Base-by-base conservation (phyloP, 768 basidiomycete species). In the Suillus plorans region DNA sequence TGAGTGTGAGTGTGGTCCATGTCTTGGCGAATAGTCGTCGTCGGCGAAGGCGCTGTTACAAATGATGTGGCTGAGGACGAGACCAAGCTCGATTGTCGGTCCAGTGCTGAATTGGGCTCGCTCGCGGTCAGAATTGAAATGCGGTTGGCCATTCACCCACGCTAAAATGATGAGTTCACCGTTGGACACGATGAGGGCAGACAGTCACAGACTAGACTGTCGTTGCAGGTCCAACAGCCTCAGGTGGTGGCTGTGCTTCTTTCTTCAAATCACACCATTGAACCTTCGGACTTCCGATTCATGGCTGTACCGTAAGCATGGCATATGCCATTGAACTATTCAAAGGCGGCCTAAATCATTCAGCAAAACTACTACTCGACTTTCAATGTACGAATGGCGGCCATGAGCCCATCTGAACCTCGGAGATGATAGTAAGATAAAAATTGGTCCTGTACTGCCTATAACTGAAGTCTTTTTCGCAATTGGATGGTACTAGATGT, bases 1-100 rank as follows among this genome's bases (percentile, higher is more conserved):
- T 86, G 82, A 18, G 80, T 63, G 28, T 70, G 71, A n/a, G 66
- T 50, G n/a, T 65, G 64, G 58, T 65, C 71, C 63, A 68, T 75
- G 0, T 72, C 71, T 74, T 63, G 20, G 69, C 70, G 1, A 72
- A 65, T 63, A 0, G 78, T 62, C 1, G 72, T 68, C 28, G 66
- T 44, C 14, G 72, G 72, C 3, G 73, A 75, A 4, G 73, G 63
- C 22, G 73, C 73, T 6, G 73, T 76, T 60, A 71, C 66, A 47
- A 73, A 74, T 1, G 73, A 74, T 0, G 69, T 61, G 20, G 65
- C 73, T 2, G 74, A 64, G 1, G 73, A 71, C 2, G 73, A 74
- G 0, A 69, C 74, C 39, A 74, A 5, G 25, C 73, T 74, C 1
- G 53, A 55, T n/a, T 69, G 69, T 28, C 73, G 61, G 25, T 76